These are phyloP conservation scores for Neoboletus subvelutipes DNA, from an alignment of 768 basidiomycete species.

Conservation along the genomic window DNA sequence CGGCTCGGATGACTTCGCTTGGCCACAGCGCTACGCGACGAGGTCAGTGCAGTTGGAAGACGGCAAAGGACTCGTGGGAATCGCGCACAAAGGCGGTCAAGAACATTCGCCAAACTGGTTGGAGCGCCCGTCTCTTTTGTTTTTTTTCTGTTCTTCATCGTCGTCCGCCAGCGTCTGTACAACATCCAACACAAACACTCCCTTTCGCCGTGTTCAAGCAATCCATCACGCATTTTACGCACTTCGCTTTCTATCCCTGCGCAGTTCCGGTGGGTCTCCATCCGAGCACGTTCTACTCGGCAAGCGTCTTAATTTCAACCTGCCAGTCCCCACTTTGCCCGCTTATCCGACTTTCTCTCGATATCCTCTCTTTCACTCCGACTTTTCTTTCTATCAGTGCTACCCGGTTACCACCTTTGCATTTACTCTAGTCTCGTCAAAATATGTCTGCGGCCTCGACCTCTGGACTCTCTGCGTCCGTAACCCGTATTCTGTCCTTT, in stretches of 20 bases:
- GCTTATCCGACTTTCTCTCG: conserved; percentile 16
- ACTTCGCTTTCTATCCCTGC: not conserved
- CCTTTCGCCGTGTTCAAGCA: conserved; percentile 15
- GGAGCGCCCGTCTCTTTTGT: not conserved
- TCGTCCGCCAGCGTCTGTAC: conserved; percentile 34
- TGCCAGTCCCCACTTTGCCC: conserved; percentile 5
- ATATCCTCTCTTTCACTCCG: conserved; percentile 17
- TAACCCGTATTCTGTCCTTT: conserved; percentile 91
- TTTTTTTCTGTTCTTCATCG: conserved; percentile 2
- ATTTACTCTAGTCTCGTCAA: conserved; percentile 9
- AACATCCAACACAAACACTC: conserved; percentile 32
- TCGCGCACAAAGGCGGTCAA: not conserved
- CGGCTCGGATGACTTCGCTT: not conserved
- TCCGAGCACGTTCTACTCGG: conserved; percentile 31
- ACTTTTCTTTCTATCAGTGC: conserved; percentile 1
- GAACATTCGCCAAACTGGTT: not conserved
- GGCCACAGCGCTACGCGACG: not conserved
- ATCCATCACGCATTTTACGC: conserved; percentile 12
- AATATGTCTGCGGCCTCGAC: conserved; percentile 65
- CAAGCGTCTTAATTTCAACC: conserved; percentile 20
- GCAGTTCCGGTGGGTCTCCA: conserved; percentile 8
- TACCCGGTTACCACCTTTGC: not conserved
- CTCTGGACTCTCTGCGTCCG: conserved; percentile 86
- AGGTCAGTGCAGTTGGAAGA: not conserved
- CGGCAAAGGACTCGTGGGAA: conserved; percentile 22